phyloP scores from a whole-genome alignment of 75 land plant species.

The Chamaecyparis obtusa region DNA sequence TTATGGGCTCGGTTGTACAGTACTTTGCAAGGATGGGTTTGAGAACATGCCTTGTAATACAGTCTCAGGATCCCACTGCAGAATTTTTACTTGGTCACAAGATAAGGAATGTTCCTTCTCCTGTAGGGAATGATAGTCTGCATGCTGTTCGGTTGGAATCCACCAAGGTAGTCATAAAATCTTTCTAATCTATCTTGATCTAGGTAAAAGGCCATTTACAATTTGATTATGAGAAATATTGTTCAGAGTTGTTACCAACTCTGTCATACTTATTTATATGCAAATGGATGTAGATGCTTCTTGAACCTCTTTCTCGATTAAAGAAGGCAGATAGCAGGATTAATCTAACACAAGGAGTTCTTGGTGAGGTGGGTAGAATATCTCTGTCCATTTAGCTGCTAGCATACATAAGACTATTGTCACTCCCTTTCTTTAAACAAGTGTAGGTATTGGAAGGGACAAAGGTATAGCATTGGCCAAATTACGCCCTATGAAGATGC shows the following conservation, averaged over 20 bases:
- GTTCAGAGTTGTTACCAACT: slow-evolving; percentile 5
- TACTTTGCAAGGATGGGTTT: slow-evolving; percentile 80
- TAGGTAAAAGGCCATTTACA: background rate
- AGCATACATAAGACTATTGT: background rate
- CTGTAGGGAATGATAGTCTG: slow-evolving; percentile 42
- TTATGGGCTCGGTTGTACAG: slow-evolving; percentile 34
- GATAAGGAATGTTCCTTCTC: slow-evolving; percentile 50
- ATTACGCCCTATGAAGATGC: background rate
- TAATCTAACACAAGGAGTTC: slow-evolving; percentile 88
- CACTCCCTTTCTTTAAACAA: background rate
- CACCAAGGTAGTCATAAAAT: slow-evolving; percentile 42
- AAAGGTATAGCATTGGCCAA: background rate
- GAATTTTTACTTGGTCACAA: slow-evolving; percentile 69
- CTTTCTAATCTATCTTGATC: background rate
- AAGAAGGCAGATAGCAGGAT: slow-evolving; percentile 83
- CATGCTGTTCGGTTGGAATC: slow-evolving; percentile 80
- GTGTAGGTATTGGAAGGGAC: background rate
- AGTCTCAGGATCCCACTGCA: slow-evolving; percentile 83
- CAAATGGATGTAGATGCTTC: slow-evolving; percentile 60
- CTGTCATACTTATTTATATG: slow-evolving; percentile 1
- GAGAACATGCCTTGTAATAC: slow-evolving; percentile 77
- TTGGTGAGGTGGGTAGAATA: slow-evolving; percentile 77
- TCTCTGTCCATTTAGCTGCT: background rate
- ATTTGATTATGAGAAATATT: background rate
- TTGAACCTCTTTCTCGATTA: slow-evolving; percentile 69